Percentiles rank a stretch among this genome's conserved stretches.
phyloP scores from a whole-genome alignment of 495 filamentous ascomycete species.

The Paragyromitra xinjiangensis region DNA sequence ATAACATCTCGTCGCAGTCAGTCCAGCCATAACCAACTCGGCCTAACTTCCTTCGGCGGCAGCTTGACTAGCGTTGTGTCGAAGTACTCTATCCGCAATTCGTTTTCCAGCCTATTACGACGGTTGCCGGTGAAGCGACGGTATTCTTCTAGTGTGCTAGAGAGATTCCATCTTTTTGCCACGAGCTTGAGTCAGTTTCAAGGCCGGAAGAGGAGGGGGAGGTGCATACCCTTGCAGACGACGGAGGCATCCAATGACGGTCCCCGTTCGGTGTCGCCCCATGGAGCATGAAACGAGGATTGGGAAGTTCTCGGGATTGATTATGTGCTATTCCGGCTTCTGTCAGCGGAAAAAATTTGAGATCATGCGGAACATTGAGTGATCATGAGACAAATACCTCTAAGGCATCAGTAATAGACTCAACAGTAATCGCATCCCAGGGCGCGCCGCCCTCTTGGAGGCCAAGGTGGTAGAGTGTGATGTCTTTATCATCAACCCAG shows the following conservation, averaged over 20 bases:
- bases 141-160: constrained; percentile 56
- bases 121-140: constrained; percentile 53
- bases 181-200: not conserved
- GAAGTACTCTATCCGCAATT: constrained; percentile 56
- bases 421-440: constrained; percentile 54
- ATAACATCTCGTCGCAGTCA: constrained; percentile 10
- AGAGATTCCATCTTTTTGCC: constrained; percentile 41
- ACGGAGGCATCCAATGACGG: constrained; percentile 56
- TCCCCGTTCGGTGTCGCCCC: constrained; percentile 54
- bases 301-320: constrained; percentile 52
- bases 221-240: constrained; percentile 45
- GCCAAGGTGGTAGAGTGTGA: constrained; percentile 54
- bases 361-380: not conserved
- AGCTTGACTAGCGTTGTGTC: constrained; percentile 49
- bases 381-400: constrained; percentile 14
- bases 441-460: constrained; percentile 54
- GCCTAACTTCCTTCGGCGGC: constrained; percentile 39
- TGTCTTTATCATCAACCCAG: constrained; percentile 54
- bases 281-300: constrained; percentile 55
- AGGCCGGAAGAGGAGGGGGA: not conserved
- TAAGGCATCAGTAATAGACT: constrained; percentile 52
- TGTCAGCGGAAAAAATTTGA: constrained; percentile 3
- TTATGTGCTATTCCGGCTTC: constrained; percentile 40
- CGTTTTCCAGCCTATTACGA: constrained; percentile 54
- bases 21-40: constrained; percentile 48